Percentiles rank a stretch among this genome's conserved stretches.
Conservation (phyloP, 805 yeast genomes). For the Brettanomyces bruxellensis region DNA sequence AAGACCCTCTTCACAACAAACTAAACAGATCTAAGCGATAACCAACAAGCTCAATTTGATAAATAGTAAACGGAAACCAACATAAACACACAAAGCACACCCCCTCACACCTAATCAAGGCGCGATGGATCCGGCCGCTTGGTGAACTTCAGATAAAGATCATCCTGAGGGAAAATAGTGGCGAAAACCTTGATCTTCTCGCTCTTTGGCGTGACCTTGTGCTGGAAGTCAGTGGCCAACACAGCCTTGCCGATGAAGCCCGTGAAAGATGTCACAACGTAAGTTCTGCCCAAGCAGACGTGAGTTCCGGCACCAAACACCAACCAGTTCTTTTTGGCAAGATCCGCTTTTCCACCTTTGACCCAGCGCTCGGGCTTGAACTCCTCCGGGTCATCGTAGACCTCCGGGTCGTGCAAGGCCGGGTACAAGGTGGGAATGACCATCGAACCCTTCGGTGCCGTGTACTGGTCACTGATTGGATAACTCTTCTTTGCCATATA, state of each 20-base stretch:
- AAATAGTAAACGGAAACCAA: background rate
- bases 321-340: constrained; percentile 84
- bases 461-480: constrained; percentile 74
- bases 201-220: constrained; percentile 71
- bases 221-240: constrained; percentile 71
- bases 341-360: constrained; percentile 64
- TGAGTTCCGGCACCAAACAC: constrained; percentile 98
- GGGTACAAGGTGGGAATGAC: constrained; percentile 93
- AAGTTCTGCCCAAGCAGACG: constrained; percentile 89
- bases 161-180: constrained; percentile 96
- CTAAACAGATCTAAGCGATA: background rate
- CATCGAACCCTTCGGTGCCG: constrained; percentile 97
- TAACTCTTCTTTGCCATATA: constrained; percentile 82
- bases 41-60: no score
- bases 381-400: constrained; percentile 87
- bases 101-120: background rate
- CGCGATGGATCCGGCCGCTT: constrained; percentile 37
- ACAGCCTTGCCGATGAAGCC: constrained; percentile 88
- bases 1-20: background rate
- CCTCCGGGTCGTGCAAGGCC: constrained; percentile 95
- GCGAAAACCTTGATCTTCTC: constrained; percentile 96
- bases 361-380: constrained; percentile 96
- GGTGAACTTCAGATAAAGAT: constrained; percentile 69
- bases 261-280: constrained; percentile 84
- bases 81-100: background rate